phyloP scores from a whole-genome alignment of 1,139 yeast genomes.

The Candida sp. region DNA sequence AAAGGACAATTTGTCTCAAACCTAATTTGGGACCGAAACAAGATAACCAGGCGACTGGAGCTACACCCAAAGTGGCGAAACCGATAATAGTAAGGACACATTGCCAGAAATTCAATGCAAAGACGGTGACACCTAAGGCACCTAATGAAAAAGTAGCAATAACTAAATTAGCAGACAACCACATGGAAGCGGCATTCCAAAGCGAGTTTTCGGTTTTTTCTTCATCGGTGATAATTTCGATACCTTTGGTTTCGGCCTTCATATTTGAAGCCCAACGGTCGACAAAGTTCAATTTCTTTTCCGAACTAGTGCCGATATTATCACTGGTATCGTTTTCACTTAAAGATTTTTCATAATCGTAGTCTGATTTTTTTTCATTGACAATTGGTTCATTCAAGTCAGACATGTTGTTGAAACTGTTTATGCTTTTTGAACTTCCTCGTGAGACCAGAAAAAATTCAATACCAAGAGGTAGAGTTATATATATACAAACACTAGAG shows the following conservation, averaged over 20 bases:
- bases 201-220: constrained; percentile 62
- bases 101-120: constrained; percentile 62
- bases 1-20: constrained; percentile 81
- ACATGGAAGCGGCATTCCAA: constrained; percentile 79
- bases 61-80: constrained; percentile 68
- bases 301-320: neutral
- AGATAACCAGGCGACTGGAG: constrained; percentile 82
- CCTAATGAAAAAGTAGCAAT: constrained; percentile 83
- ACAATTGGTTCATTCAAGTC: neutral
- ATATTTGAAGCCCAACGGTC: constrained; percentile 30
- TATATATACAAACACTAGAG: neutral
- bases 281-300: constrained; percentile 10
- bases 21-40: constrained; percentile 84
- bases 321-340: constrained; percentile 1
- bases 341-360: constrained; percentile 6
- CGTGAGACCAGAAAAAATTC: neutral
- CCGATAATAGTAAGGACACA: constrained; percentile 60
- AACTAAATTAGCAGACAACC: constrained; percentile 91
- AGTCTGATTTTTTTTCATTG: constrained; percentile 6
- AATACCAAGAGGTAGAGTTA: neutral
- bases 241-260: constrained; percentile 65
- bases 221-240: constrained; percentile 65
- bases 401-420: neutral
- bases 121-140: constrained; percentile 66
- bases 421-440: neutral